These are phyloP conservation scores for Brassica cretica DNA, from an alignment of 345 rosid species.

Conservation along the genomic window DNA sequence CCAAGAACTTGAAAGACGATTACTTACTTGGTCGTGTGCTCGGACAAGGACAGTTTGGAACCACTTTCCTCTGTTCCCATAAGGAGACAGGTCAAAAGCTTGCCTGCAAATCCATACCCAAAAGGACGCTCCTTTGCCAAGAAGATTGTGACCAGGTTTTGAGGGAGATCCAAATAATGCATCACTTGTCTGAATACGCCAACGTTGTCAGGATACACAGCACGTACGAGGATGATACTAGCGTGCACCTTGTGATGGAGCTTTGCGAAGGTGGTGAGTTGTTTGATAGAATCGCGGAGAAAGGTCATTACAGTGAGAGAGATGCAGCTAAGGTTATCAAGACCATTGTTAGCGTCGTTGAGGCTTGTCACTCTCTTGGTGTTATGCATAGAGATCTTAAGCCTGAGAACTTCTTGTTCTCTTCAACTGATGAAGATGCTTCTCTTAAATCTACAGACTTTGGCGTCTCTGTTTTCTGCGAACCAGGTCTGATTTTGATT, in stretches of 20 bases:
- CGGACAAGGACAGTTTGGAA: constrained; percentile 82
- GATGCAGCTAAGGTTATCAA: constrained; percentile 74
- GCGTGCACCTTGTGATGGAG: constrained; percentile 81
- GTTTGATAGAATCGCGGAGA: constrained; percentile 70
- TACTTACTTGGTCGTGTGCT: constrained; percentile 54
- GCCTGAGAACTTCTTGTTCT: constrained; percentile 79
- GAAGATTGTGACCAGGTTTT: constrained; percentile 77
- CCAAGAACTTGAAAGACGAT: constrained; percentile 42
- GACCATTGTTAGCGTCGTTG: constrained; percentile 76
- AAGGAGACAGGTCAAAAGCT: constrained; percentile 44
- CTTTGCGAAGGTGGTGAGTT: constrained; percentile 77
- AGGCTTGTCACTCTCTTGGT: constrained; percentile 75
- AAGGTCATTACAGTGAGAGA: constrained; percentile 71
- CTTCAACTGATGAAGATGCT: constrained; percentile 61
- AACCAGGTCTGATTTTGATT: constrained; percentile 52
- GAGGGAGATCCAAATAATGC: constrained; percentile 92
- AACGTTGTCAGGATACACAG: constrained; percentile 60
- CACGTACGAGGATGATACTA: constrained; percentile 51
- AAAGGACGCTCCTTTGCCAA: constrained; percentile 64
- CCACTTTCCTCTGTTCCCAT: constrained; percentile 66
- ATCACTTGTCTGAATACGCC: constrained; percentile 66
- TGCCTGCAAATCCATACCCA: constrained; percentile 88
- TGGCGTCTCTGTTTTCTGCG: constrained; percentile 74
- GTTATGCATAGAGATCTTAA: constrained; percentile 78
- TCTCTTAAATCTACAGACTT: constrained; percentile 81